Evolutionary conservation across 2,329 filamentous ascomycete species (phyloP), one percentile per base, ranked within the genome.

Genomic region (Paecilomyces niveus): DNA sequence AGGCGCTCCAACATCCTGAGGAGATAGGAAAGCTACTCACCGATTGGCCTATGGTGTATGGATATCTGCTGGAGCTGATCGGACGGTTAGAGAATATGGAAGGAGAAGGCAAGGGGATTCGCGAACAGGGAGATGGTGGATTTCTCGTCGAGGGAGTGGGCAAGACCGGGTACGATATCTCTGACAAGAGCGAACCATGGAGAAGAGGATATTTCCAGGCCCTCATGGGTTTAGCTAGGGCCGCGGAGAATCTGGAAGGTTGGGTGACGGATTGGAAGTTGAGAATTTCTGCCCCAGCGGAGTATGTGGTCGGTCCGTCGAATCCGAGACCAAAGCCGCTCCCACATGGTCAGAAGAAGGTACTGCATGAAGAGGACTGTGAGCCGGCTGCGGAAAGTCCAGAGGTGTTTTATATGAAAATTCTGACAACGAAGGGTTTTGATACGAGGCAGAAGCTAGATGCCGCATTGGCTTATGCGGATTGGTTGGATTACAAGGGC

Each of bases 171-270:
- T 85, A 85, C 63, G 90, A 96, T 70, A 78, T 94, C 58, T 84
- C 84, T 1, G 81, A 76, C 6, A 96, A 92, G 78, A 88, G 86
- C 62, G 90, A 95, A 73, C 81, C 88, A 54, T 97, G 92, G 93
- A 81, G 88, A 66, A 81, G 90, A 57, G 92, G 91, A 0, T 97
- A 97, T 74, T 92, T 88, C 68, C 86, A 95, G 67, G 83, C 87
- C 2, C 76, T 97, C 53, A 90, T 97, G 85, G 82, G 88, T 10
- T 85, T 85, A 60, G 92, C 88, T 0, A 84, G 85, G 63, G 85
- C 87, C 0, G 86, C 91, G 3, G 92, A 97, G 74, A 85, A 92
- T 64, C 77, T 95, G 24, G 90, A 96, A 63, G 89, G 88, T 54
- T 91, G 87, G 82, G 80, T 95, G 15, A 80, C 82, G 51, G 91